Percentiles rank a stretch among this genome's conserved stretches.
These are phyloP conservation scores for Calocybe indica DNA, from an alignment of 768 basidiomycete genomes.

Conservation along the genomic window DNA sequence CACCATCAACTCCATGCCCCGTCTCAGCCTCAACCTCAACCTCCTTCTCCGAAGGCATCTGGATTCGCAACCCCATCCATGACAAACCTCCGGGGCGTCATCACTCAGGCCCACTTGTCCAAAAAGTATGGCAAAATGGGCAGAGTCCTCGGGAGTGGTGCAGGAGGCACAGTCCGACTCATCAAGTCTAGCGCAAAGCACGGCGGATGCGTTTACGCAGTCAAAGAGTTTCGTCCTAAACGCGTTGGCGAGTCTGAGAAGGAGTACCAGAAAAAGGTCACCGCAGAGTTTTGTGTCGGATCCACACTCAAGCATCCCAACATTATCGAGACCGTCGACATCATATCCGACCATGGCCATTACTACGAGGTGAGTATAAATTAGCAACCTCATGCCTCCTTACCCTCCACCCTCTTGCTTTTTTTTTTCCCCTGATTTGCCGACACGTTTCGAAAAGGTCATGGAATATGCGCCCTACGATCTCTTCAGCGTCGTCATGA, in stretches of 20 bases:
- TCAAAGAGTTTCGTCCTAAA: conserved; percentile 95
- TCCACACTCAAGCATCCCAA: conserved; percentile 91
- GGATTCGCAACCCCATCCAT: conserved; percentile 15
- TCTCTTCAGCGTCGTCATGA: conserved; percentile 99
- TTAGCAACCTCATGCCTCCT: conserved; percentile 9
- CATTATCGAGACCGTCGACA: conserved; percentile 97
- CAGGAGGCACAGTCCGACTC: conserved; percentile 96
- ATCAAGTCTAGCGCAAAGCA: conserved; percentile 83
- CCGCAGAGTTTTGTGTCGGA: conserved; percentile 98
- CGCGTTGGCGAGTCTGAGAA: conserved; percentile 85
- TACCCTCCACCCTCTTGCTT: conserved; percentile 6
- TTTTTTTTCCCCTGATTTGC: conserved; percentile 4
- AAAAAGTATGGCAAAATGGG: conserved; percentile 99
- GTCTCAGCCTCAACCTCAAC: conserved; percentile 6
- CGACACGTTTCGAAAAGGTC: conserved; percentile 45
- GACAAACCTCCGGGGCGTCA: conserved; percentile 23
- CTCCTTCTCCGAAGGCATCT: conserved; percentile 11
- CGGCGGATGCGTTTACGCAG: conserved; percentile 85
- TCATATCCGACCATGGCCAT: conserved; percentile 95
- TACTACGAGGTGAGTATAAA: conserved; percentile 87
- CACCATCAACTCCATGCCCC: conserved; percentile 11
- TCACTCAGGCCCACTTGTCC: conserved; percentile 83
- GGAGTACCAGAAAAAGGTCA: conserved; percentile 99
- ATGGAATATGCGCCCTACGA: conserved; percentile 99
- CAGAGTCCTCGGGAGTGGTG: conserved; percentile 88